Evolutionary conservation across 192 early-diverging fungal genomes (phyloP), one percentile per base, ranked within the genome.

Genomic region (Backusella liffmaniae): DNA sequence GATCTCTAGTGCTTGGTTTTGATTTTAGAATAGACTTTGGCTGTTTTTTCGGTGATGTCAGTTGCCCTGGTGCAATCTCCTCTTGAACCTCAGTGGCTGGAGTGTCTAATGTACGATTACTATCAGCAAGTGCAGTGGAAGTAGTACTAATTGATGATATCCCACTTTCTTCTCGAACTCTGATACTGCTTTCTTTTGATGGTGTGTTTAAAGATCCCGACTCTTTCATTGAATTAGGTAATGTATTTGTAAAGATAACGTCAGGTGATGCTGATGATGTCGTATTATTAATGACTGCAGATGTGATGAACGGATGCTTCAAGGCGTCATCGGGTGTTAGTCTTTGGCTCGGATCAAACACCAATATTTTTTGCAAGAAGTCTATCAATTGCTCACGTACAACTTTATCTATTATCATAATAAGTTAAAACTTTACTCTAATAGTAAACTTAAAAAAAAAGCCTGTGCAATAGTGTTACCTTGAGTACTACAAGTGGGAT

Each of bases 281-380:
- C 44, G 21, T 79, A 76, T 93, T 88, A 34, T 89, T 90, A 0
- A 92, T 62, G 56, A 26, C 21, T 62, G 56, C 56, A 42, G 68
- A 70, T 70, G 35, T 94, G 72, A 95, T 91, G 75, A 96, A 95
- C 16, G 95, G 95, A 73, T 96, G 95, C 77, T 89, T 82, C 1
- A 86, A 77, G 0, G 95, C 95, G 70, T 95, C 90, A 46, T 90
- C 85, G 4, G 95, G 94, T 39, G 92, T 89, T 90, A 92, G 92
- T 51, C 95, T 88, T 75, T 88, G 88, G 68, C 87, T 79, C 0
- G 95, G 94, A 73, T 96, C 93, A 34, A 95, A 70, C n/a, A 86
- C 82, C 44, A 96, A 76, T 44, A 95, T 75, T 4, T 92, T 91
- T 15, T 83, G 74, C 30, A 95, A 70, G 84, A 96, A 96, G 82